Evolutionary conservation across 371 early-diverging fungal species (phyloP), one percentile per base, ranked within the genome.

Genomic region (Coemansia sp.): DNA sequence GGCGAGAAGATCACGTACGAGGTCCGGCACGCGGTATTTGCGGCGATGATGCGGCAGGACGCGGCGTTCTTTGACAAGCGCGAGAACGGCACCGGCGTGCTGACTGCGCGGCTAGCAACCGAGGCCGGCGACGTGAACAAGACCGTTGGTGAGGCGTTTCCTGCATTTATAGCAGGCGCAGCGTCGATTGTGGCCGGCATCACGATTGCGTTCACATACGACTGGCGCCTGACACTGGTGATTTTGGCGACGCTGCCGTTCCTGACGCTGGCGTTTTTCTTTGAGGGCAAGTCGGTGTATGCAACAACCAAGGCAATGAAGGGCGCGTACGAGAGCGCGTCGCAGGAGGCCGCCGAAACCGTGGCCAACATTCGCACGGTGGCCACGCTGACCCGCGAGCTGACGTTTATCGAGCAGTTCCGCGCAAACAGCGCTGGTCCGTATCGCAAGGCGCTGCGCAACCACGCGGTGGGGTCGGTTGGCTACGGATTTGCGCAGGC

Each of bases 321-420:
- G 57, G 47, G 50, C 59, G 59, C 65, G 12, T 61, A 69, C 61
- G 76, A 70, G 39, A 45, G 48, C 45, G 80, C 70, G 6, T 67
- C 77, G 20, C 64, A 72, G 43, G 72, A 66, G 50, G 75, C 80
- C 8, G 83, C 84, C 67, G 97, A 97, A 74, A 91, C 92, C 34
- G 87, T 97, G 54, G 80, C 86, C 59, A 87, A 89, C 78, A 89
- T 97, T 57, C 87, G 95, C 42, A 96, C 97, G 3, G 94, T 97
- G 20, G 85, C 86, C 40, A 79, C 89, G 3, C 80, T 97, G n/a
- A 90, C 88, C 34, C 87, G 90, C 63, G 94, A 97, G 68, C 40
- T 53, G 20, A 72, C 80, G 34, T 90, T 94, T 60, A 84, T 85
- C 69, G 54, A 56, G 14, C 68, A 80, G 51, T 94, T 89, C 60